Evolutionary conservation across 192 early-diverging fungal species (phyloP), one percentile per base, ranked within the genome.

Genomic region (Backusella circina): DNA sequence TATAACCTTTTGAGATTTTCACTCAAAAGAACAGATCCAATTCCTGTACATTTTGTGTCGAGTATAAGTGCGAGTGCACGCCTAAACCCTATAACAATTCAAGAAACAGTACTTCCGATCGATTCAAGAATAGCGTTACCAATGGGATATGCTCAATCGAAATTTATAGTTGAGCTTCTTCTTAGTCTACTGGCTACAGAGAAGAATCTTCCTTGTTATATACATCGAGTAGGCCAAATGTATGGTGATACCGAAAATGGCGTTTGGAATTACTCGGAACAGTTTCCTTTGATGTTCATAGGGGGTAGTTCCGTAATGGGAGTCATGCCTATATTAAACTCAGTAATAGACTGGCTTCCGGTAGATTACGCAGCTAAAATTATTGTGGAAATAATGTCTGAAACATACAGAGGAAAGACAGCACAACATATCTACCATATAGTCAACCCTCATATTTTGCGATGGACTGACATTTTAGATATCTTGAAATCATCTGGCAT

Each of bases 141-240:
- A 30, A 75, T 78, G 39, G 80, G 80, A 2, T 83, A 83, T 30
- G 71, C 71, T 4, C 77, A 80, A 64, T 77, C 74, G 7, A 83
- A 83, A 28, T 83, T 70, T 65, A 65, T 82, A 38, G 71, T 65
- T 5, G 77, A 82, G 35, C 18, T 66, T 23, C 3, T 82, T 33
- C 65, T 77, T 13, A 21, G 67, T 16, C 64, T 67, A 26, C 47
- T 77, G 0, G 37, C 73, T 30, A 39, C 50, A 3, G 26, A 75
- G 7, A 79, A 79, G 30, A 66, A 71, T 2, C 35, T 80, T 21
- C 78, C 78, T 6, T 44, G 26, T 12, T 41, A 75, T 47, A 54
- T 83, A n/a, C 38, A 70, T 7, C 75, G 82, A 13, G 37, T 83
- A 2, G 78, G 78, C 1, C 82, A 83, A 51, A 74, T 80, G 31